Evolutionary conservation across 2,329 filamentous ascomycete species (phyloP).

Genomic region (Nemania serpens): DNA sequence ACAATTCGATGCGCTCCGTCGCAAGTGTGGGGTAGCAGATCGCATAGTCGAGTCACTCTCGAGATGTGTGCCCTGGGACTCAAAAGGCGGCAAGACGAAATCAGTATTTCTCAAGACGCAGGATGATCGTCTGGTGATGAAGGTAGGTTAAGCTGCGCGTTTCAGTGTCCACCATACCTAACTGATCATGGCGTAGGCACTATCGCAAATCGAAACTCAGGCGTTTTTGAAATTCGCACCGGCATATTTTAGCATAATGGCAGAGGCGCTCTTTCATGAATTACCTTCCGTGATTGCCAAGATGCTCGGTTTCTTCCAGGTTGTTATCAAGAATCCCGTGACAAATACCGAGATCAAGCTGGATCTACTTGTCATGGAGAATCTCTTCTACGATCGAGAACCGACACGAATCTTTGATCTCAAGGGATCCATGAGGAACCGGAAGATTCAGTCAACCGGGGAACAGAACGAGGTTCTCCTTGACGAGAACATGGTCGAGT

Average conservation of each 20-base stretch:
- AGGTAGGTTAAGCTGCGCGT: slow-evolving; percentile 49
- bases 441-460: slow-evolving; percentile 93
- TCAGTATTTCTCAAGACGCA: slow-evolving; percentile 96
- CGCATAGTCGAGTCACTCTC: slow-evolving; percentile 95
- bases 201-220: slow-evolving; percentile 88
- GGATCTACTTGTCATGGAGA: slow-evolving; percentile 95
- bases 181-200: slow-evolving; percentile 59
- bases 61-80: slow-evolving; percentile 96
- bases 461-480: slow-evolving; percentile 95
- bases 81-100: slow-evolving; percentile 96
- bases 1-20: slow-evolving; percentile 91
- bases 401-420: slow-evolving; percentile 92
- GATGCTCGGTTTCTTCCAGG: slow-evolving; percentile 98
- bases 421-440: slow-evolving; percentile 98
- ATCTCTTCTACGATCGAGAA: slow-evolving; percentile 92
- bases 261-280: slow-evolving; percentile 92
- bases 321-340: slow-evolving; percentile 91
- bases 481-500: slow-evolving; percentile 99
- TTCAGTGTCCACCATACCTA: slow-evolving; percentile 48
- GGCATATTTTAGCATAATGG: slow-evolving; percentile 97
- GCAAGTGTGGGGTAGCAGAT: slow-evolving; percentile 91
- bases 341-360: slow-evolving; percentile 94
- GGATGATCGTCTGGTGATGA: slow-evolving; percentile 91
- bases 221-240: slow-evolving; percentile 95
- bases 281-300: slow-evolving; percentile 96